Evolutionary conservation across 345 rosid genomes (phyloP).

Genomic region (Corchorus capsularis): DNA sequence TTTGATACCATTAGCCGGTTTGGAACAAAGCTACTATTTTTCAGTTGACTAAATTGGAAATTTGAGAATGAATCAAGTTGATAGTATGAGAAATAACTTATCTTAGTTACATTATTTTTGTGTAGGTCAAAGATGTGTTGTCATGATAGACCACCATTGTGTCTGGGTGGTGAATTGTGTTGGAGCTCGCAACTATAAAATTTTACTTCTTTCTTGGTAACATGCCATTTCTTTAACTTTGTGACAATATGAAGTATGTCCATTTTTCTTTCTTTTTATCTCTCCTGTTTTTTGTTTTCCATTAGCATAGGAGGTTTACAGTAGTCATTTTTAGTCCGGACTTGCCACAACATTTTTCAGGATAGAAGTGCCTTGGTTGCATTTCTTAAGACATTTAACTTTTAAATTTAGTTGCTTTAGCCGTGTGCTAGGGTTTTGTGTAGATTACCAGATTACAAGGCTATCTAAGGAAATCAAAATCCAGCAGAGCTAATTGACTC

Average conservation of each 20-base stretch:
- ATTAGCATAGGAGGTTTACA: neutral
- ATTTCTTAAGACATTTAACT: no score
- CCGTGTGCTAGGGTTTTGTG: no score
- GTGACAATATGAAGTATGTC: neutral
- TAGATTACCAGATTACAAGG: no score
- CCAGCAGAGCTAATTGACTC: no score
- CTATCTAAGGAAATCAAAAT: no score
- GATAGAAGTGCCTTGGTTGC: neutral
- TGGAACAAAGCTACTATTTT: neutral
- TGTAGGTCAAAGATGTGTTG: slow-evolving; percentile 90
- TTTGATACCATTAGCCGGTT: neutral
- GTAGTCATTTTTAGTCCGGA: neutral
- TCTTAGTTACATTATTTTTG: neutral
- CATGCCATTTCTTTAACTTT: neutral
- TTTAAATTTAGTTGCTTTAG: no score
- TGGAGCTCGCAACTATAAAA: slow-evolving; percentile 88
- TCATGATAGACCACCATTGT: slow-evolving; percentile 98
- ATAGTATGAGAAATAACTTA: neutral
- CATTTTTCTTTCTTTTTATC: neutral
- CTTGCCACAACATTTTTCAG: neutral
- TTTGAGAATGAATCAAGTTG: neutral
- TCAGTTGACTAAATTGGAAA: slow-evolving; percentile 4
- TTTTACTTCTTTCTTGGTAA: slow-evolving; percentile 92
- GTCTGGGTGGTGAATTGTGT: slow-evolving; percentile 98
- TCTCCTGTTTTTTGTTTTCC: neutral